Evolutionary conservation across 257 asterid genomes (phyloP).

Genomic region (Solanum commersonii): DNA sequence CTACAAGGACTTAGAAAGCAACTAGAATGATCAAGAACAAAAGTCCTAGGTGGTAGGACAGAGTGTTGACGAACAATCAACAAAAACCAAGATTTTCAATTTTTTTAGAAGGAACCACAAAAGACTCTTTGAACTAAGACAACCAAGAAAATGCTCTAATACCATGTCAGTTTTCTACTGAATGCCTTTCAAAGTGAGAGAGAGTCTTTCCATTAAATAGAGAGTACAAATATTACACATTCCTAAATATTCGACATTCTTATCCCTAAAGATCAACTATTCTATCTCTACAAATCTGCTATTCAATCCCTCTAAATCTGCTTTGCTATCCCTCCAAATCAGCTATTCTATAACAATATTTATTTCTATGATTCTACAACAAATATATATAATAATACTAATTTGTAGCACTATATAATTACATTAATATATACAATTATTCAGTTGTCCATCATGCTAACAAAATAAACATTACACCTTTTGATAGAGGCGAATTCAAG

Average conservation of each 20-base stretch:
- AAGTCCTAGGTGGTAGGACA: neutral
- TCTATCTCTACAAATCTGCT: neutral
- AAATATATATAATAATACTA: no score
- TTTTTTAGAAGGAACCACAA: neutral
- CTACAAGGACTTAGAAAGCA: neutral
- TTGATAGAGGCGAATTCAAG: neutral
- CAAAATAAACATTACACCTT: neutral
- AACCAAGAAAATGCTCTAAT: neutral
- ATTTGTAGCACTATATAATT: neutral
- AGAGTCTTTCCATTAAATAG: neutral
- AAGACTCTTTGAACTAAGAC: neutral
- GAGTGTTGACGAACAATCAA: neutral
- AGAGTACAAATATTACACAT: neutral
- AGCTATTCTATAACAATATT: neutral
- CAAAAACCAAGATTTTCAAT: neutral
- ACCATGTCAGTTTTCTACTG: neutral
- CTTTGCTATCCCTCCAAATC: neutral
- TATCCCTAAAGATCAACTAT: neutral
- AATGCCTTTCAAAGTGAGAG: neutral
- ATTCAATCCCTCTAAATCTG: neutral
- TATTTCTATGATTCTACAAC: neutral
- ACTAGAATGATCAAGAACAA: neutral
- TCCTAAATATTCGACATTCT: neutral
- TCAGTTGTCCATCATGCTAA: neutral
- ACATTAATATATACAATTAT: neutral